Evolutionary conservation across 176 grass and related monocot species (phyloP), one percentile per base, ranked within the genome.

Genomic region (Musa schizocarpa): DNA sequence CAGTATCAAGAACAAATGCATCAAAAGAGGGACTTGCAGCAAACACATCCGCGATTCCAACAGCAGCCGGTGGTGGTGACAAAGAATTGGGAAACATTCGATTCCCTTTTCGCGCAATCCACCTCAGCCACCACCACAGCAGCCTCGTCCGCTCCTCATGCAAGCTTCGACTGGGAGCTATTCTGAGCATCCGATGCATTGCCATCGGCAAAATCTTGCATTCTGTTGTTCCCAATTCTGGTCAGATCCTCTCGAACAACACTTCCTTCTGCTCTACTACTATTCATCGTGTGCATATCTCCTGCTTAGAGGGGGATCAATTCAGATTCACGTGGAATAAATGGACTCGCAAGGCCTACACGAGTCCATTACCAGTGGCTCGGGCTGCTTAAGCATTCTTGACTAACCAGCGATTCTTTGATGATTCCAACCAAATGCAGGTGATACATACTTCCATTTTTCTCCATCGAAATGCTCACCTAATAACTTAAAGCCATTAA

Each of bases 111-210:
- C 0, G 79, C 83, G 26, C 92, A 88, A 12, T 83, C 94, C 27
- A 76, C 86, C 8, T 71, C 88, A 14, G 82, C 79, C 25, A 72
- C 88, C 53, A 84, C 88, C 73, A 84, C 88, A 57, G 68, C 68
- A 16, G 68, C 89, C 57, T 77, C 74, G 13, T 48, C 85, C 19
- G 73, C 81, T 11, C 56, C 78, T 23, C 57, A 80, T 2, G 84
- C 88, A 3, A 90, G 63, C 79, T 91, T 98, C 75, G 84, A 98
- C 8, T 98, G 94, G 94, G 94, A 98, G 78, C 88, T 98, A 52
- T 98, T 98, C 78, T 93, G 92, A 87, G 71, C 55, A 58, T 19
- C 50, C 1, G 16, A 9, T 20, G 68, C 68, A 43, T 19, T 43
- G 65, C 65, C 26, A 43, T 68, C 16, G 25, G 43, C 49, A 14